These are phyloP conservation scores for Plasmodium gonderi DNA, from an alignment of 169 alveolate species.

Conservation along the genomic window DNA sequence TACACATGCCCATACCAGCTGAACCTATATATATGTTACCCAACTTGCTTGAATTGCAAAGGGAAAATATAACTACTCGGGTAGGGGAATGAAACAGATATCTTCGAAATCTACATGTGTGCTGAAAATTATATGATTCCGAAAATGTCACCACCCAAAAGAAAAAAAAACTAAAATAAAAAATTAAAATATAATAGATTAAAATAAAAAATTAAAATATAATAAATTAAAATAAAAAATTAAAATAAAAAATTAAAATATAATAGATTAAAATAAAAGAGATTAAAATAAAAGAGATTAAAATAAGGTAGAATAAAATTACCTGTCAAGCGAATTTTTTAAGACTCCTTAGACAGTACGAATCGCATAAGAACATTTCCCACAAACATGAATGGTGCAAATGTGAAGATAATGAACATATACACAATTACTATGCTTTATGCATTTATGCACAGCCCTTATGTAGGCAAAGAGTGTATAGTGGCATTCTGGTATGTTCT, in stretches of 20 bases:
- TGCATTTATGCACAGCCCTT: too few species aligned
- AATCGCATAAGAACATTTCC: not conserved
- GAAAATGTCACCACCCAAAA: not conserved
- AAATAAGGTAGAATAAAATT: not conserved
- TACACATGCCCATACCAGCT: too few species aligned
- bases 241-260: too few species aligned
- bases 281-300: too few species aligned
- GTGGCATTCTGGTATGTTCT: too few species aligned
- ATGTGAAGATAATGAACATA: not conserved
- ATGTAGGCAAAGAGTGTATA: too few species aligned
- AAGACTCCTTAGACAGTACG: not conserved
- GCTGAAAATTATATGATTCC: not conserved
- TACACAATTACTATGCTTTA: not conserved
- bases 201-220: too few species aligned
- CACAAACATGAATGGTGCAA: not conserved
- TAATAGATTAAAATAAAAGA: too few species aligned
- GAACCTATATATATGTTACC: too few species aligned
- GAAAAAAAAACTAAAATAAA: not conserved
- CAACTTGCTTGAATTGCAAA: too few species aligned
- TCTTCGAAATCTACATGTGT: not conserved
- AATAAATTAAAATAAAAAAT: too few species aligned
- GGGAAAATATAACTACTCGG: not conserved
- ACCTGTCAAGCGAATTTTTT: not conserved
- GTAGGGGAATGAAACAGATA: not conserved
- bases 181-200: too few species aligned